These are phyloP conservation scores for Gremmenia infestans DNA, from an alignment of 2,329 filamentous ascomycete genomes.

Conservation along the genomic window DNA sequence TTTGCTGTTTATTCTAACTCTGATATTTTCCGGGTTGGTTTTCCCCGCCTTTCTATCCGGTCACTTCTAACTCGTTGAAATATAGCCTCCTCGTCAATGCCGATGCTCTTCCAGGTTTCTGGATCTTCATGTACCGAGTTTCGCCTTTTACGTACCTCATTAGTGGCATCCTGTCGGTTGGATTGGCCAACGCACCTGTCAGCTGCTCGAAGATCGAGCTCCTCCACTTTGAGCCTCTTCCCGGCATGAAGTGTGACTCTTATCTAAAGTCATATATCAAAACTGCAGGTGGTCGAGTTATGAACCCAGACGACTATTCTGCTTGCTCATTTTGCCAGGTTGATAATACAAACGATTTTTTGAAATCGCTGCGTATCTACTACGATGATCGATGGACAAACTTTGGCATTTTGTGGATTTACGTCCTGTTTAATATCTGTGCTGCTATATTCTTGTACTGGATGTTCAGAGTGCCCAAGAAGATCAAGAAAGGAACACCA, in stretches of 20 bases:
- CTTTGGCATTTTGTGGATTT: slow-evolving; percentile 49
- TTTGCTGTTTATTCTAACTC: slow-evolving; percentile 65
- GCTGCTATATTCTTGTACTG: slow-evolving; percentile 51
- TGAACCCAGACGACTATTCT: slow-evolving; percentile 41
- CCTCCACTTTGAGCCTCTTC: slow-evolving; percentile 56
- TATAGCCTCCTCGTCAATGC: slow-evolving; percentile 59
- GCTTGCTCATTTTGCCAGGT: slow-evolving; percentile 54
- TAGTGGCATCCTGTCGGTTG: slow-evolving; percentile 66
- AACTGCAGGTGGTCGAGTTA: slow-evolving; percentile 47
- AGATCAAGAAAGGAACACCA: slow-evolving; percentile 1
- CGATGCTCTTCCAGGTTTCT: slow-evolving; percentile 63
- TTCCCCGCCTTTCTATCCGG: slow-evolving; percentile 31
- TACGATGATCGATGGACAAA: slow-evolving; percentile 64
- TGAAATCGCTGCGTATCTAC: slow-evolving; percentile 43
- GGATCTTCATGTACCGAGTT: slow-evolving; percentile 81
- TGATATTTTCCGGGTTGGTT: slow-evolving; percentile 73
- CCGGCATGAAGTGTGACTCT: slow-evolving; percentile 49
- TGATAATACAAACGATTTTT: slow-evolving; percentile 46
- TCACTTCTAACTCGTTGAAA: slow-evolving; percentile 39
- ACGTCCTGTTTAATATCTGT: slow-evolving; percentile 47
- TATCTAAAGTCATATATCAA: slow-evolving; percentile 52
- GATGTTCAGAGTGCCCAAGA: slow-evolving; percentile 43
- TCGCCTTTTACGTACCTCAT: slow-evolving; percentile 52
- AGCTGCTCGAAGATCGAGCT: slow-evolving; percentile 66
- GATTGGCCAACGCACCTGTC: slow-evolving; percentile 62